phyloP scores from a whole-genome alignment of 163 green algal species.

The Coccomyxa subellipsoidea region DNA sequence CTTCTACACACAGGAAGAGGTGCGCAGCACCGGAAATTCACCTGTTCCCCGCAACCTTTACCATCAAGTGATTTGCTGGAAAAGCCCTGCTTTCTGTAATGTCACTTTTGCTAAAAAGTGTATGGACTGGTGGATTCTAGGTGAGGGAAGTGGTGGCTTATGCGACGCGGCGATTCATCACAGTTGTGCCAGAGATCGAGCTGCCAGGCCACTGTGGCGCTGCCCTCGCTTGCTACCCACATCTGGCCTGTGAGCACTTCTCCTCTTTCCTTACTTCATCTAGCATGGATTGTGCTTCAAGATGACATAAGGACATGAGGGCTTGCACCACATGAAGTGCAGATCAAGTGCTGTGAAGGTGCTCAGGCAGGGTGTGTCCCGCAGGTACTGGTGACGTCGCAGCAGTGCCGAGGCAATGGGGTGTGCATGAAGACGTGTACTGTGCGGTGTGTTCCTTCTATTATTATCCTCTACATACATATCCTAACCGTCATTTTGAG shows the following conservation, averaged over 20 bases:
- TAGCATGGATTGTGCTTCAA: constrained; percentile 12
- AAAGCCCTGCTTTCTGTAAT: no score
- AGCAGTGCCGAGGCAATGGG: constrained; percentile 52
- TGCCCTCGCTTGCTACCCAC: constrained; percentile 59
- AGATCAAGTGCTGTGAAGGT: no score
- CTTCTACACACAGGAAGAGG: constrained; percentile 58
- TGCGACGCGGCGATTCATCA: constrained; percentile 47
- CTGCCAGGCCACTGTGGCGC: constrained; percentile 65
- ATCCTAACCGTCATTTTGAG: no score
- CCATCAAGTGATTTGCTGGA: no score
- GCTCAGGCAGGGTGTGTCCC: background rate
- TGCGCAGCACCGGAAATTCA: no score
- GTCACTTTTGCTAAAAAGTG: background rate
- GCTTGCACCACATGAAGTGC: no score
- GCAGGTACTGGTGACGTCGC: background rate
- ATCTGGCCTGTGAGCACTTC: constrained; percentile 49
- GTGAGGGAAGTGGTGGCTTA: constrained; percentile 51
- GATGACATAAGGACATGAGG: no score
- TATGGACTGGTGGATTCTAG: constrained; percentile 14
- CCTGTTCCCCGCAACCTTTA: no score
- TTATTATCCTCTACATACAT: background rate
- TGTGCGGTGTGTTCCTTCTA: constrained; percentile 40
- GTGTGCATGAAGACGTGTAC: constrained; percentile 65
- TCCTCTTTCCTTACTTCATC: no score
- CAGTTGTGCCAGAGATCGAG: constrained; percentile 71